A percentile compares a stretch with the other conserved stretches of the same genome.
These are phyloP conservation scores for Beta macrorhiza DNA, from an alignment of 179 eudicot genomes.

Conservation along the genomic window DNA sequence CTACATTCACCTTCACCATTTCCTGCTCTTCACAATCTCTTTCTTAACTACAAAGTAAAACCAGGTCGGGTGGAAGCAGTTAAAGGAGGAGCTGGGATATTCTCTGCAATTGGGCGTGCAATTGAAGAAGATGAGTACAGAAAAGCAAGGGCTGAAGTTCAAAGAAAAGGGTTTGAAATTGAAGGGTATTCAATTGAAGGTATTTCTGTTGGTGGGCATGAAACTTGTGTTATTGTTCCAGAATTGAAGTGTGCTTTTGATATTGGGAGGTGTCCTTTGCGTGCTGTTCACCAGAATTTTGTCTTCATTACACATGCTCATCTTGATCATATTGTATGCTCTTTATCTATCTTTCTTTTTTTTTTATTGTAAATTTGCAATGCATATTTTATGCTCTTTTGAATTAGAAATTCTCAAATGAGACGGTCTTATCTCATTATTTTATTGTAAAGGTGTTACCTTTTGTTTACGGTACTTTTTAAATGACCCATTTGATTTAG, in stretches of 20 bases:
- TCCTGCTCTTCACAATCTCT: conserved; percentile 14
- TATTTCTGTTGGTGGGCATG: conserved; percentile 85
- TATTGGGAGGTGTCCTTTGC: conserved; percentile 84
- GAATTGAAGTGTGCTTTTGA: conserved; percentile 80
- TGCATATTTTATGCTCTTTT: neutral
- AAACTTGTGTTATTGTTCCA: conserved; percentile 85
- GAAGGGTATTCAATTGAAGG: conserved; percentile 82
- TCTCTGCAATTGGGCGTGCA: conserved; percentile 71
- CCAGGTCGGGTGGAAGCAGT: conserved; percentile 33
- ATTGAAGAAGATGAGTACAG: conserved; percentile 93
- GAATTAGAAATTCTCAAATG: too few relatives aligned
- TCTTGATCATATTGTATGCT: conserved; percentile 84
- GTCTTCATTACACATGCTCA: conserved; percentile 92
- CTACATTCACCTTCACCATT: neutral
- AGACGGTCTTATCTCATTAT: too few relatives aligned
- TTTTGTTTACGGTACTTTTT: too few relatives aligned
- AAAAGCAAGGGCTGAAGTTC: conserved; percentile 78
- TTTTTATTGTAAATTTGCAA: neutral
- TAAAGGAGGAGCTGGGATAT: conserved; percentile 50
- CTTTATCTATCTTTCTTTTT: neutral
- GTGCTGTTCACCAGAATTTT: conserved; percentile 84
- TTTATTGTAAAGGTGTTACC: too few relatives aligned
- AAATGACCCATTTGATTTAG: too few relatives aligned
- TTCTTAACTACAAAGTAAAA: conserved; percentile 13
- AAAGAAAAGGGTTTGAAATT: conserved; percentile 53